These are phyloP conservation scores for Tulasnella sp. DNA, from an alignment of 768 basidiomycete species.

Conservation along the genomic window DNA sequence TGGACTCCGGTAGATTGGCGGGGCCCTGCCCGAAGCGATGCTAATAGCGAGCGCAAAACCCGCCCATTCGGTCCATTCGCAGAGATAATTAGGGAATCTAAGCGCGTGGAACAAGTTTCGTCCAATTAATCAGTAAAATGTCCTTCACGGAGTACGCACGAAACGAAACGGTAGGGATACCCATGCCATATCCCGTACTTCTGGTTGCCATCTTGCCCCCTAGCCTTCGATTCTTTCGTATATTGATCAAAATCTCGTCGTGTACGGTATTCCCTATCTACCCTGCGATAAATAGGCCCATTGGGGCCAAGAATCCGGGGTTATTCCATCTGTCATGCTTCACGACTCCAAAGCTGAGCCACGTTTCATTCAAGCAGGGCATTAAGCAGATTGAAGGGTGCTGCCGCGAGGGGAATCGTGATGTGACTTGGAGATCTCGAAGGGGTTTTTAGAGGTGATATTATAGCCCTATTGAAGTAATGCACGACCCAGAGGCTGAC, in stretches of 20 bases:
- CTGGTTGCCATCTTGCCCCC: slow-evolving; percentile 41
- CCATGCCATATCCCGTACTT: slow-evolving; percentile 83
- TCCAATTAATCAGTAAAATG: not conserved
- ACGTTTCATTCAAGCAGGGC: slow-evolving; percentile 70
- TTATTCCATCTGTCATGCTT: slow-evolving; percentile 39
- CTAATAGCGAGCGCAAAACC: slow-evolving; percentile 80
- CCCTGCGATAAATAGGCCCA: slow-evolving; percentile 70
- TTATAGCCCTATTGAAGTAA: slow-evolving; percentile 79
- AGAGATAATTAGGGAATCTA: slow-evolving; percentile 85
- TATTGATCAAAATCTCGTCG: slow-evolving; percentile 85
- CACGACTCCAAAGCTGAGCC: slow-evolving; percentile 63
- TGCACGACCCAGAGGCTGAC: slow-evolving; percentile 66
- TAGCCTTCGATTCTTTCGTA: slow-evolving; percentile 54
- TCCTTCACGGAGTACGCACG: slow-evolving; percentile 41
- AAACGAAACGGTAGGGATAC: slow-evolving; percentile 74
- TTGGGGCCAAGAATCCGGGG: slow-evolving; percentile 60
- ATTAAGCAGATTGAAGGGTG: slow-evolving; percentile 72
- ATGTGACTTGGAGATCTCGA: slow-evolving; percentile 76
- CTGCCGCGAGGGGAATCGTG: slow-evolving; percentile 57
- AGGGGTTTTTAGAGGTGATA: slow-evolving; percentile 81
- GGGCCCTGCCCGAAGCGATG: slow-evolving; percentile 49
- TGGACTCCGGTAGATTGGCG: slow-evolving; percentile 53
- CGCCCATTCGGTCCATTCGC: slow-evolving; percentile 94
- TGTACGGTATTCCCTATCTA: slow-evolving; percentile 81
- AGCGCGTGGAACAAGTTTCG: not conserved